A percentile compares a stretch with the other conserved stretches of the same genome.
These are phyloP conservation scores for Penicillium chermesinum DNA, from an alignment of 495 filamentous ascomycete species.

Conservation along the genomic window DNA sequence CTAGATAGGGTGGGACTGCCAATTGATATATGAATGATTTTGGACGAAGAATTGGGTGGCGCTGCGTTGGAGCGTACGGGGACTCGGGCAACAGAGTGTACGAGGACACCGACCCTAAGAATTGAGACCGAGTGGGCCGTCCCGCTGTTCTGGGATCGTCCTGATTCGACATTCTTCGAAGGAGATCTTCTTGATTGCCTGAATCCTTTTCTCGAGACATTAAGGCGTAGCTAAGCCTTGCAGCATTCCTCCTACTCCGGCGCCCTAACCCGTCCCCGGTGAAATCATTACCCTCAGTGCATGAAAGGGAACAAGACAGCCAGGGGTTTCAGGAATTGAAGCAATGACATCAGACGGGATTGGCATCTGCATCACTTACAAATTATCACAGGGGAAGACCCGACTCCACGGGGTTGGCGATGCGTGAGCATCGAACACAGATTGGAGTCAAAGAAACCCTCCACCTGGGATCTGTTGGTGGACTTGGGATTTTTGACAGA, in stretches of 20 bases:
- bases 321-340: no score
- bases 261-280: background rate
- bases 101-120: background rate
- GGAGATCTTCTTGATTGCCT: no score
- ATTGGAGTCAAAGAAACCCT: background rate
- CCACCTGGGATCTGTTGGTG: background rate
- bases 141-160: no score
- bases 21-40: background rate
- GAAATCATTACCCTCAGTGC: background rate
- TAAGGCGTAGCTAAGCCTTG: conserved; percentile 3
- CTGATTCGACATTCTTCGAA: no score
- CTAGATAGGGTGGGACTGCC: conserved; percentile 4
- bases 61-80: background rate
- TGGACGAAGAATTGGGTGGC: background rate
- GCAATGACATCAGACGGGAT: no score
- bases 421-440: background rate
- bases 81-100: background rate
- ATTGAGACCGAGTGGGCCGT: no score
- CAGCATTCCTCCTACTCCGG: conserved; percentile 3
- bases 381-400: background rate
- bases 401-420: background rate
- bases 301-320: background rate
- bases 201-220: no score
- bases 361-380: no score
- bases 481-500: no score